These are phyloP conservation scores for Leccinum variicolor DNA, from an alignment of 768 basidiomycete genomes.

Conservation along the genomic window DNA sequence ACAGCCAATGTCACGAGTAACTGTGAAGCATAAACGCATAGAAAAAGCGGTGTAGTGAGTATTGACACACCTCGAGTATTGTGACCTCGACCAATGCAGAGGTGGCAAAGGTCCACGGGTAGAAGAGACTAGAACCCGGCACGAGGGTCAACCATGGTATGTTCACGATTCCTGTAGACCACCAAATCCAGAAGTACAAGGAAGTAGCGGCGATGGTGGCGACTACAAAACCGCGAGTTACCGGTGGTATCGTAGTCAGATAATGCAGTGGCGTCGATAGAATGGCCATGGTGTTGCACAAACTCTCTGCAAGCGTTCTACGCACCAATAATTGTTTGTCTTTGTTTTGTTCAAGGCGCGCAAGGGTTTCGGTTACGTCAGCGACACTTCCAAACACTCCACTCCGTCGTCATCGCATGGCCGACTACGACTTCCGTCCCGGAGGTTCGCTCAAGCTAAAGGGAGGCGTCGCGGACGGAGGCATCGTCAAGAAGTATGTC, in stretches of 20 bases:
- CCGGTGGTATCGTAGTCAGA: conserved; percentile 70
- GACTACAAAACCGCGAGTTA: conserved; percentile 69
- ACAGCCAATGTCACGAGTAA: conserved; percentile 72
- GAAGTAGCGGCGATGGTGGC: conserved; percentile 57
- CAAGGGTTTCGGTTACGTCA: conserved; percentile 29
- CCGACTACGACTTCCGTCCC: conserved; percentile 81
- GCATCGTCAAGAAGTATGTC: conserved; percentile 78
- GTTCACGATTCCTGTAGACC: conserved; percentile 43
- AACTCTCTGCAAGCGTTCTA: neutral
- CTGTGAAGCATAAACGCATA: conserved; percentile 39
- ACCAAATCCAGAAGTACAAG: conserved; percentile 63
- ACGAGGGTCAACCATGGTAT: conserved; percentile 73
- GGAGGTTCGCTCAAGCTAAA: conserved; percentile 91
- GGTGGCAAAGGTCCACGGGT: conserved; percentile 94
- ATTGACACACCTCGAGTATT: conserved; percentile 69
- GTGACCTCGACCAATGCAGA: conserved; percentile 84
- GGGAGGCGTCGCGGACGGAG: conserved; percentile 74
- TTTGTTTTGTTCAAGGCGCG: conserved; percentile 17
- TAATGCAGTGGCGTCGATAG: conserved; percentile 69
- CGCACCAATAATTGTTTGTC: conserved; percentile 18
- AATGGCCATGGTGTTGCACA: conserved; percentile 55
- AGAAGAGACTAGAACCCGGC: conserved; percentile 77
- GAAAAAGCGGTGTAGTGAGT: neutral
- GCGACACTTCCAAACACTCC: conserved; percentile 13
- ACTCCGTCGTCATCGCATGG: conserved; percentile 45